Conservation (phyloP, 164 flowering plant genomes). For the Protea cynaroides region DNA sequence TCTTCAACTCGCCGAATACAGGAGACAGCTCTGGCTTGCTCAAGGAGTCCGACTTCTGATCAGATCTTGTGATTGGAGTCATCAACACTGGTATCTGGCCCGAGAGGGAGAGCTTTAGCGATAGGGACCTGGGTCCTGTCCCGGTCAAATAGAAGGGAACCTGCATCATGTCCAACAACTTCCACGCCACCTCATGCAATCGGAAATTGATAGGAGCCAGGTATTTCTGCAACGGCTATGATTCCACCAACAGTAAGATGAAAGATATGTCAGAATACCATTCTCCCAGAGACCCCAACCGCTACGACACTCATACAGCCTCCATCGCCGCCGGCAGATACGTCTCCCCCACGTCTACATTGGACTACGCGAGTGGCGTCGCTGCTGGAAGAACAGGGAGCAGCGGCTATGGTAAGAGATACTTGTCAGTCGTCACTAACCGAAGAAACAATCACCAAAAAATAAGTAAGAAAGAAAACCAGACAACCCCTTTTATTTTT, state of each 20-base stretch:
- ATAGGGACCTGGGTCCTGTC: conserved; percentile 50
- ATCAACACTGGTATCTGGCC: conserved; percentile 97
- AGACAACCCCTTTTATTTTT: no score
- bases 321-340: conserved; percentile 94
- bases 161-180: conserved; percentile 39
- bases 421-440: no score
- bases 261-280: conserved; percentile 64
- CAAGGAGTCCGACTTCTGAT: conserved; percentile 86
- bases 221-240: conserved; percentile 67
- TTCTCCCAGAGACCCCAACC: conserved; percentile 82
- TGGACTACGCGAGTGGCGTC: conserved; percentile 83
- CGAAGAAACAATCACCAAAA: no score
- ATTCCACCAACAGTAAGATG: conserved; percentile 78
- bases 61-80: conserved; percentile 87
- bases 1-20: no score
- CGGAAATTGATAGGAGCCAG: conserved; percentile 81
- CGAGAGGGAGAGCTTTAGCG: conserved; percentile 72
- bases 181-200: conserved; percentile 48
- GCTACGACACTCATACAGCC: conserved; percentile 96
- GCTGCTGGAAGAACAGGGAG: conserved; percentile 96
- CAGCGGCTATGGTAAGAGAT: no score
- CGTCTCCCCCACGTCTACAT: conserved; percentile 69
- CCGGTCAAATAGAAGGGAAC: conserved; percentile 77
- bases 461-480: no score
- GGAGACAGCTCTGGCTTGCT: conserved; percentile 55